These are phyloP conservation scores for Abrus pulchellus DNA, from an alignment of 306 rosid genomes.

Conservation along the genomic window DNA sequence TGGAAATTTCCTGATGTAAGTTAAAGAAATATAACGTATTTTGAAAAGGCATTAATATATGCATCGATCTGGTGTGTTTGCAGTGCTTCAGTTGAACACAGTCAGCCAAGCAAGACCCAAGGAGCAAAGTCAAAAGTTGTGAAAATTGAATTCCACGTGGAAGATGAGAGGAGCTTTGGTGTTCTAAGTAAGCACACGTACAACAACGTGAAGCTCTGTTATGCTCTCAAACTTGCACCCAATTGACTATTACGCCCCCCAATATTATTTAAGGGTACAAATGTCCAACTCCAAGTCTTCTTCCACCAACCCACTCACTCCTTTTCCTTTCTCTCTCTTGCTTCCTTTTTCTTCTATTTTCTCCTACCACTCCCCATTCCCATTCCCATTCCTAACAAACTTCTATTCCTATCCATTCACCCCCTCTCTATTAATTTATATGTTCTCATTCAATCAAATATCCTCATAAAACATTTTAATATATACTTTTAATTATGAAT, in stretches of 20 bases:
- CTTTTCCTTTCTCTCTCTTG: neutral
- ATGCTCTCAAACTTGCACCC: neutral
- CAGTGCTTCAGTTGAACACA: neutral
- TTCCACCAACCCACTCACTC: conserved; percentile 54
- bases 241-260: conserved; percentile 37
- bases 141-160: conserved; percentile 10
- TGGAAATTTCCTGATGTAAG: too few relatives aligned
- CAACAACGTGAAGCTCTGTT: neutral
- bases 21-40: too few relatives aligned
- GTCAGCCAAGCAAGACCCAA: conserved; percentile 10
- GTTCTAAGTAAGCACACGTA: conserved; percentile 33
- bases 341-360: neutral
- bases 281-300: conserved; percentile 26
- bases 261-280: neutral
- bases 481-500: too few relatives aligned
- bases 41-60: too few relatives aligned
- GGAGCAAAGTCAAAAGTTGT: neutral
- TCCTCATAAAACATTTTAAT: too few relatives aligned
- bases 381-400: neutral
- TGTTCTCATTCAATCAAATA: too few relatives aligned
- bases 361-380: conserved; percentile 42
- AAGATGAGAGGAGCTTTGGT: neutral
- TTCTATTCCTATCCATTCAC: neutral
- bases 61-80: too few relatives aligned
- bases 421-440: too few relatives aligned